Evolutionary conservation across 2,329 filamentous ascomycete genomes (phyloP).

Genomic region (Ophiocordyceps camponoti-saundersi): DNA sequence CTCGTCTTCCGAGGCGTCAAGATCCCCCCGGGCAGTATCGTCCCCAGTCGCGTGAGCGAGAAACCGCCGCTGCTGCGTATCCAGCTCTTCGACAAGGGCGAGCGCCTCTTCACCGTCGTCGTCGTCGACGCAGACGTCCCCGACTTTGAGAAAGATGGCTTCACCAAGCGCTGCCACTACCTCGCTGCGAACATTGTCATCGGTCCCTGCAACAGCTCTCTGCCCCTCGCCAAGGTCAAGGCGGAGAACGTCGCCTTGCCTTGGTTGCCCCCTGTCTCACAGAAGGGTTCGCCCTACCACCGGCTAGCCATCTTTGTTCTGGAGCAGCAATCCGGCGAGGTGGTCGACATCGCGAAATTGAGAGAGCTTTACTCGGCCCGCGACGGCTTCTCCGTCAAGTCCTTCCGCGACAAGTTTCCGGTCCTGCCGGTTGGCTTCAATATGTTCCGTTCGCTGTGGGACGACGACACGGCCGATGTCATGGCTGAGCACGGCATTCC

Average conservation of each 20-base stretch:
- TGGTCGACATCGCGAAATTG: slow-evolving; percentile 39
- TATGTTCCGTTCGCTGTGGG: slow-evolving; percentile 81
- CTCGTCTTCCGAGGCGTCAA: slow-evolving; percentile 60
- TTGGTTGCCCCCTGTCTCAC: slow-evolving; percentile 73
- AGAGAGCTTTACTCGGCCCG: slow-evolving; percentile 34
- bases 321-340: slow-evolving; percentile 50
- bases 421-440: slow-evolving; percentile 64
- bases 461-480: slow-evolving; percentile 70
- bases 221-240: slow-evolving; percentile 48
- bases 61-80: slow-evolving; percentile 58
- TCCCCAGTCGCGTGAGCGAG: slow-evolving; percentile 60
- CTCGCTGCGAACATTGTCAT: slow-evolving; percentile 52
- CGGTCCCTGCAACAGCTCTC: slow-evolving; percentile 32
- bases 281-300: slow-evolving; percentile 86
- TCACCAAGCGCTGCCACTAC: slow-evolving; percentile 72
- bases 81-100: slow-evolving; percentile 68
- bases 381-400: slow-evolving; percentile 58
- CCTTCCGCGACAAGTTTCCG: slow-evolving; percentile 52
- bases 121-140: slow-evolving; percentile 88
- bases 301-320: slow-evolving; percentile 71
- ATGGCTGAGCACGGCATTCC: slow-evolving; percentile 65
- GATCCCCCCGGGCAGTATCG: slow-evolving; percentile 59
- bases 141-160: slow-evolving; percentile 55
- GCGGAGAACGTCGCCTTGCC: slow-evolving; percentile 52
- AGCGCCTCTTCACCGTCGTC: slow-evolving; percentile 68